phyloP scores from a whole-genome alignment of 371 early-diverging fungal genomes.

The Actinomortierella ambigua region DNA sequence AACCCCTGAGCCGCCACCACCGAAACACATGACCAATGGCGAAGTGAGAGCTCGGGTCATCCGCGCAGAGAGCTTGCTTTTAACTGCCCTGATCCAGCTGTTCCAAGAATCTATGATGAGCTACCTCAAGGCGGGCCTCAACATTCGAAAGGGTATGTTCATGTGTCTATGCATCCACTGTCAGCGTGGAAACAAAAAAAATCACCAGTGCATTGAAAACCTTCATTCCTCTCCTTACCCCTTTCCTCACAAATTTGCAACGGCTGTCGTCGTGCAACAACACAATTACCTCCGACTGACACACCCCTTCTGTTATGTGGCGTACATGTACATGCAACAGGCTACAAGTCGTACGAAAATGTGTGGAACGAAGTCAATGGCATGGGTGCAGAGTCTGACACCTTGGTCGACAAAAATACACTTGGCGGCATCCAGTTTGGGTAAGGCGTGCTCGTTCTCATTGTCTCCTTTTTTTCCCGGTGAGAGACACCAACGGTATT shows the following conservation, averaged over 20 bases:
- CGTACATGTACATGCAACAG: constrained; percentile 8
- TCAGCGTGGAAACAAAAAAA: not conserved
- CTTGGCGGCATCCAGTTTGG: constrained; percentile 45
- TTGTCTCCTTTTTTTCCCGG: not conserved
- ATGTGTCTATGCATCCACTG: not conserved
- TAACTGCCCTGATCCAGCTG: constrained; percentile 60
- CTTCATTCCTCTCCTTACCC: not conserved
- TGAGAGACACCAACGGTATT: not conserved
- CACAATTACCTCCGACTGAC: not conserved
- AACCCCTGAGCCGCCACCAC: constrained; percentile 27
- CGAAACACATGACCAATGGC: constrained; percentile 55
- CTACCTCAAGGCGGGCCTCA: constrained; percentile 65
- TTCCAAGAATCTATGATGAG: constrained; percentile 61
- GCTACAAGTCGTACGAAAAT: constrained; percentile 47
- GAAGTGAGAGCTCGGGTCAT: constrained; percentile 65
- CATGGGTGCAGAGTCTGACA: constrained; percentile 26
- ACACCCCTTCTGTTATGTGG: too few relatives aligned
- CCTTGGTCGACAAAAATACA: constrained; percentile 39
- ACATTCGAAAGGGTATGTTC: constrained; percentile 60
- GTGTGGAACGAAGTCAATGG: constrained; percentile 45
- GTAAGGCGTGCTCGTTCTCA: constrained; percentile 6
- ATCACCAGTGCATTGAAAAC: not conserved
- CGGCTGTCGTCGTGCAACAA: not conserved
- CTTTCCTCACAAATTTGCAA: not conserved
- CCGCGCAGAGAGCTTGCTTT: constrained; percentile 60